A percentile compares a stretch with the other conserved stretches of the same genome.
These are phyloP conservation scores for Venturia oleaginea DNA, from an alignment of 2,329 filamentous ascomycete species.

Conservation along the genomic window DNA sequence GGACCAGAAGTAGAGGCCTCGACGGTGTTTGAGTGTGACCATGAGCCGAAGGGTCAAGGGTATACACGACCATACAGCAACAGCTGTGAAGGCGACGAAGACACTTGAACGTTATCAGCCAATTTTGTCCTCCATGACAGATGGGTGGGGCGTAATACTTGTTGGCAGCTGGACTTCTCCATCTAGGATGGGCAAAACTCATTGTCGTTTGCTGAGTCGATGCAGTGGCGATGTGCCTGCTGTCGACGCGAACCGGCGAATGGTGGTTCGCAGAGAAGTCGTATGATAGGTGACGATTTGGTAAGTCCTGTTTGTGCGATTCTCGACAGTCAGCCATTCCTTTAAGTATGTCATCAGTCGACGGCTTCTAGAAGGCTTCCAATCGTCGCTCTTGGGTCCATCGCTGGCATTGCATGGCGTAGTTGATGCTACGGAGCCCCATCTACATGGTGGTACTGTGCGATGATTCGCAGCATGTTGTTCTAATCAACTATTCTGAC, in stretches of 20 bases:
- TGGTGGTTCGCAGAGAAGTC: neutral
- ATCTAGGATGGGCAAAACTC: neutral
- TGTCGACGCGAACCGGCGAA: neutral
- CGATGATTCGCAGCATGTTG: neutral
- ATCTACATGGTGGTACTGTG: neutral
- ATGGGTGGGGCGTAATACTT: neutral
- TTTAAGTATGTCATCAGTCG: neutral
- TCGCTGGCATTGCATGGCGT: neutral
- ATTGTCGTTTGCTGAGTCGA: neutral
- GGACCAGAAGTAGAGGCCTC: constrained; percentile 43
- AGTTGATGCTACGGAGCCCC: neutral
- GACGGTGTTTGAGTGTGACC: constrained; percentile 38
- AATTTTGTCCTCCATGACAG: neutral
- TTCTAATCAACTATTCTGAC: neutral
- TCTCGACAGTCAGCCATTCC: neutral
- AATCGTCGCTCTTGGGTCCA: neutral
- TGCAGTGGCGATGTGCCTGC: neutral
- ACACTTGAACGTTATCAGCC: neutral
- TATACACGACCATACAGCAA: constrained; percentile 10
- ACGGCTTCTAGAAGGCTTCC: neutral
- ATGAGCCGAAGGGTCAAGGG: constrained; percentile 23
- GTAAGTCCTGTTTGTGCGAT: neutral
- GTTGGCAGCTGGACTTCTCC: neutral
- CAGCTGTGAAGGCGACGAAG: constrained; percentile 10
- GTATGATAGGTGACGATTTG: neutral